Base-by-base conservation (phyloP, 75 land plant genomes). In the Selaginella moellendorffii region DNA sequence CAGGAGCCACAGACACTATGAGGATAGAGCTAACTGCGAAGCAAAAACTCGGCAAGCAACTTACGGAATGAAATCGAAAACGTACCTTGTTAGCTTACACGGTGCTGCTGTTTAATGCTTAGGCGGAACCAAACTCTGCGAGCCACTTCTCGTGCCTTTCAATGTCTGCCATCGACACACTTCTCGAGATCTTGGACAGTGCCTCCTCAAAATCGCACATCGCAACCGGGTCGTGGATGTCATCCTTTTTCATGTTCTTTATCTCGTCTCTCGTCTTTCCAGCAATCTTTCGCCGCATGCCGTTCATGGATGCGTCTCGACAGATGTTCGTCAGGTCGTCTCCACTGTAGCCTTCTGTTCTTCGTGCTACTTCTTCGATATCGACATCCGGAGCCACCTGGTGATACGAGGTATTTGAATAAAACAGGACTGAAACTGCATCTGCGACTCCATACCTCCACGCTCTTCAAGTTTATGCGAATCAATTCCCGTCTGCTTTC, bases 121-220 rank as follows among this genome's bases (percentile, higher is more conserved):
- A 91, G 24, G 95, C 85, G 27, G 97, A 88, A 29, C 97, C 97
- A 69, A 91, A 91, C 76, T 91, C 97, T 1, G 71, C 18, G 60
- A 88, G 85, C 97, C 97, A 91, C 58, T 88, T 91, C 73, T 88
- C 97, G 56, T 91, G 97, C 61, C 85, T 80, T 65, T 90, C 97
- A 20, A 90, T 82, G 65, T 86, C 97, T 8, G 88, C 67, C 27
- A 66, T 65, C 17, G 93, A 87, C 54, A 91, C 97, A 68, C 95
- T 88, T 0, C 82, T 66, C 51, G 91, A 91, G 2, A 91, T 91
- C 73, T 91, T 91, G 36, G 54, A 54, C 10, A 91, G 65, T 8
- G 97, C 97, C 76, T 91, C 97, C 36, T 77, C 85, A 69, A 91
- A 91, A 68, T 91, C 97, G 27, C 89, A 85, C 97, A 88, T 91